Conservation (phyloP, 1,284 basidiomycete species). For the Fomitopsis palustris region DNA sequence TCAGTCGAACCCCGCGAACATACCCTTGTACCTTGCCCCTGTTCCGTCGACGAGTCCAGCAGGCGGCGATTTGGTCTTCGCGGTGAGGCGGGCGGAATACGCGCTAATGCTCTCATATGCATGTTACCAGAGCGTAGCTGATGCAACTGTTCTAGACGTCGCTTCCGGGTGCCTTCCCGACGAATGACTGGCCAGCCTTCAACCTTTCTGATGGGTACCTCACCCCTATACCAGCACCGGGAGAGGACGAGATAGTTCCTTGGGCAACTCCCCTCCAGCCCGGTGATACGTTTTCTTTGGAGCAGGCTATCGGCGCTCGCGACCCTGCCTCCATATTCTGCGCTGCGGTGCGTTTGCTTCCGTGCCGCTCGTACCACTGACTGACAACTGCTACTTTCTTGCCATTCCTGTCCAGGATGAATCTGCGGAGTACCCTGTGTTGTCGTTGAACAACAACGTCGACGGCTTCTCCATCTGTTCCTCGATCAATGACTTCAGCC, state of each 20-base stretch:
- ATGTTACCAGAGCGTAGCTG: too few relatives aligned
- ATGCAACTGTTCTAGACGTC: too few relatives aligned
- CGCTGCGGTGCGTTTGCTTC: not conserved
- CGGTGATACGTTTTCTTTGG: not conserved
- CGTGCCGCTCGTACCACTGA: too few relatives aligned
- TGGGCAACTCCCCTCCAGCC: not conserved
- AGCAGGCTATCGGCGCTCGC: not conserved
- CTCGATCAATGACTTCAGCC: not conserved
- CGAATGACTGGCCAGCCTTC: too few relatives aligned
- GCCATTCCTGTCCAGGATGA: not conserved
- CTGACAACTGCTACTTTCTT: not conserved
- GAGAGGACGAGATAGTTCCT: not conserved
- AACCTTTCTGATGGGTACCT: not conserved
- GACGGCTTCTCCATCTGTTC: not conserved
- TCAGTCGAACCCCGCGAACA: slow-evolving; percentile 31
- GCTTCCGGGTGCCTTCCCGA: not conserved
- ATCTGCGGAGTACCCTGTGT: not conserved
- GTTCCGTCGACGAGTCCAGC: not conserved
- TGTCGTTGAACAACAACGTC: not conserved
- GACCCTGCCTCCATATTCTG: not conserved
- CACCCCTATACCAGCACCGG: not conserved
- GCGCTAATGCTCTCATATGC: not conserved
- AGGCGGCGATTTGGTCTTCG: slow-evolving; percentile 2
- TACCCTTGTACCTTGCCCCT: slow-evolving; percentile 37
- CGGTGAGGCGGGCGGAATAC: not conserved